Evolutionary conservation across 2,329 filamentous ascomycete species (phyloP), one percentile per base, ranked within the genome.

Genomic region (Stylonectria norvegica): DNA sequence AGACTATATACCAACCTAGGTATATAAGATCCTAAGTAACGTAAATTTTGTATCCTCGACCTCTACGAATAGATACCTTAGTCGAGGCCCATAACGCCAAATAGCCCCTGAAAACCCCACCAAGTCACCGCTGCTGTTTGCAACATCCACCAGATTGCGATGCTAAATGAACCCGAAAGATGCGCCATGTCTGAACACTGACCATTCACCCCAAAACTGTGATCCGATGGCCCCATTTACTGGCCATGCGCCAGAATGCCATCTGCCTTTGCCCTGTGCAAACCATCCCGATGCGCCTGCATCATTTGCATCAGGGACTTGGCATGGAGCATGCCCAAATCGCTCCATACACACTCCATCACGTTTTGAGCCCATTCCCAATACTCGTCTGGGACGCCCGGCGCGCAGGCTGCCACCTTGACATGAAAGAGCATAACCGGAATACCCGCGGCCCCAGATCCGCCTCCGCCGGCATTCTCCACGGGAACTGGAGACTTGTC

Each of bases 261-360:
- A 19, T 47, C 43, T 20, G 31, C 20, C 15, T 53, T 46, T 23
- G 43, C 36, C 20, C 38, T 38, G 3, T 40, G 20, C 23, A 44
- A 3, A n/a, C 43, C 43, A 16, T 55, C 52, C 17, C 43, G 45
- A 28, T 59, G 48, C 10, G 45, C 46, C n/a, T 37, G 47, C 68
- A 72, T 69, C 5, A 61, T 51, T 29, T 72, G 68, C 25, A 68
- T 67, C 44, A 75, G 59, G 14, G 62, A 57, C 39, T 65, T 63
- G 2, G 72, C 73, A 46, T 75, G 70, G 22, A 71, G 57, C 68
- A 78, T 75, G 7, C 74, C 74, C 59, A 75, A 69, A 29, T 71
- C 66, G 34, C 64, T 59, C 69, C 71, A 77, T 10, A 76, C 67
- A 8, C 71, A 71, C 30, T 73, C 68, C 39, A 76, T 56, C 14